Evolutionary conservation across 176 grass and related monocot genomes (phyloP).

Genomic region (Oryza coarctata): DNA sequence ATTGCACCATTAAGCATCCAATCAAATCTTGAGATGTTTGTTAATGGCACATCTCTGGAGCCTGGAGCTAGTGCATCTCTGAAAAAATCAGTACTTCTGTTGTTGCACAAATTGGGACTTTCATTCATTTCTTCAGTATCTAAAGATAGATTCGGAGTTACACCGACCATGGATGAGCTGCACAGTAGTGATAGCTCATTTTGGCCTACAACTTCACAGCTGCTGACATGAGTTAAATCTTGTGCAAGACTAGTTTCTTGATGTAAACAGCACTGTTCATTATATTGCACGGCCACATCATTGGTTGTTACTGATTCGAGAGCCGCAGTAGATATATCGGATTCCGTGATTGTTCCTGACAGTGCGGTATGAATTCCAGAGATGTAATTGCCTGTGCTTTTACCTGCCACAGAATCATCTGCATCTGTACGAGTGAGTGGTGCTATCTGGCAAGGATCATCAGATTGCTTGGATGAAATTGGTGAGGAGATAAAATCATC

Average conservation of each 20-base stretch:
- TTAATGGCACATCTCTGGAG: slow-evolving; percentile 20
- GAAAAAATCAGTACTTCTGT: slow-evolving; percentile 24
- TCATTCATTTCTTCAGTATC: slow-evolving; percentile 19
- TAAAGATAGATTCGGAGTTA: neutral
- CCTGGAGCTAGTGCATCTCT: slow-evolving; percentile 23
- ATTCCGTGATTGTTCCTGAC: slow-evolving; percentile 13
- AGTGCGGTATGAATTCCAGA: slow-evolving; percentile 27
- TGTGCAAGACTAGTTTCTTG: slow-evolving; percentile 21
- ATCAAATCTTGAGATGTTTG: slow-evolving; percentile 35
- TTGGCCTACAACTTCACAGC: slow-evolving; percentile 11
- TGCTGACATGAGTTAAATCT: neutral
- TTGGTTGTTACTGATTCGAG: slow-evolving; percentile 3
- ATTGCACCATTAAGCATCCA: slow-evolving; percentile 46
- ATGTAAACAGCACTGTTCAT: slow-evolving; percentile 21
- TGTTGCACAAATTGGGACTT: neutral
- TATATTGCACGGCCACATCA: slow-evolving; percentile 20
- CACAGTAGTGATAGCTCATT: neutral
- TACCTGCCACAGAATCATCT: slow-evolving; percentile 7
- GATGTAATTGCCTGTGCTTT: neutral
- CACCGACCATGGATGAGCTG: slow-evolving; percentile 18
- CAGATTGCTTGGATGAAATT: slow-evolving; percentile 40
- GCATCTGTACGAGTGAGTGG: slow-evolving; percentile 9
- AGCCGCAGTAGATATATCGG: slow-evolving; percentile 11
- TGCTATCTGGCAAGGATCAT: slow-evolving; percentile 35
- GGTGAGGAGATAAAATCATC: slow-evolving; percentile 36